A percentile compares a stretch with the other conserved stretches of the same genome.
Evolutionary conservation across 148 eudicot species (phyloP).

Genomic region (Cornus kousa): DNA sequence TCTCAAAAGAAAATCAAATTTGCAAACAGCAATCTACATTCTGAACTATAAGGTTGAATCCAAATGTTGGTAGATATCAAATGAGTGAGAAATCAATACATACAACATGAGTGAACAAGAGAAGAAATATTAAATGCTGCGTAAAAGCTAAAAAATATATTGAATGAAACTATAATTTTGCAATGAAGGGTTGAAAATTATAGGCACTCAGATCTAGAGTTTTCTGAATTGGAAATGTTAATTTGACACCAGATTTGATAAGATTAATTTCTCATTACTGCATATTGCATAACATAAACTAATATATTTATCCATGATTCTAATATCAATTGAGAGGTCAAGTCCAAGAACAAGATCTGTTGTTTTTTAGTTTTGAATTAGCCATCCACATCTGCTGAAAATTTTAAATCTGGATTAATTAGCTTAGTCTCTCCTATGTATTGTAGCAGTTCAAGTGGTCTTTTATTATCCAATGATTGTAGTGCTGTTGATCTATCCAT

Average conservation of each 20-base stretch:
- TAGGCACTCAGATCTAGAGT: neutral
- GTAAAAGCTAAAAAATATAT: neutral
- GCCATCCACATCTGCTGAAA: conserved; percentile 1
- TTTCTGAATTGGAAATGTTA: too few relatives aligned
- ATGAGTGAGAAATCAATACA: too few relatives aligned
- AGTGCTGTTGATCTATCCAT: neutral
- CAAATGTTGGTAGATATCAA: neutral
- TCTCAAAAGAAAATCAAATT: neutral
- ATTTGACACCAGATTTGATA: too few relatives aligned
- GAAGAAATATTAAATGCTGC: neutral
- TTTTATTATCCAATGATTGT: neutral
- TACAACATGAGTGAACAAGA: too few relatives aligned
- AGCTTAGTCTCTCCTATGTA: neutral
- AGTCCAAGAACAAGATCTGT: neutral
- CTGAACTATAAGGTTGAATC: neutral
- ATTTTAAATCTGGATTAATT: neutral
- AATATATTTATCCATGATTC: neutral
- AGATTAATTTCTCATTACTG: too few relatives aligned
- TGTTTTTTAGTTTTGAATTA: neutral
- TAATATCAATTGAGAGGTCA: neutral
- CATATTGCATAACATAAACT: too few relatives aligned
- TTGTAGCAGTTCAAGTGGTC: neutral
- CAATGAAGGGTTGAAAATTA: too few relatives aligned
- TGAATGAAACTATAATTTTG: neutral
- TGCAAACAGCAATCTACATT: neutral